Percentiles rank a stretch among this genome's conserved stretches.
Conservation (phyloP, 371 early-diverging fungal species). For the Phascolomyces articulosus region DNA sequence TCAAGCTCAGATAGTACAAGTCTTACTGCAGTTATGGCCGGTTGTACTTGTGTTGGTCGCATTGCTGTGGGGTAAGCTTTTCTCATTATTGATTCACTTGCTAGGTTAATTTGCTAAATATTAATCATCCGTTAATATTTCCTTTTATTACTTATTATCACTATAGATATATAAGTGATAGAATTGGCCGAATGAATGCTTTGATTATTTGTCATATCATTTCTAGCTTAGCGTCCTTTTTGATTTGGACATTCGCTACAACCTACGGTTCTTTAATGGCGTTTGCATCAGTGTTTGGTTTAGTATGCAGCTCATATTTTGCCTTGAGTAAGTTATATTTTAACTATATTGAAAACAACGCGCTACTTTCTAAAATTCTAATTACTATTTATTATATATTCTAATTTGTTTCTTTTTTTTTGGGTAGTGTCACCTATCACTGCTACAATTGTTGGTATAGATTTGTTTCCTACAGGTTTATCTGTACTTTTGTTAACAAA, state of each 20-base stretch:
- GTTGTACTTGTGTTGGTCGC: constrained; percentile 18
- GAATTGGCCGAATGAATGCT: constrained; percentile 18
- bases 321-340: constrained; percentile 22
- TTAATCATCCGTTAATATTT: no score
- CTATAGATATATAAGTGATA: constrained; percentile 12
- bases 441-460: constrained; percentile 34
- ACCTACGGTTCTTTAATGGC: constrained; percentile 34
- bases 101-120: not conserved
- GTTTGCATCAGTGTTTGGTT: constrained; percentile 38
- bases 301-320: constrained; percentile 42
- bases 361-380: no score
- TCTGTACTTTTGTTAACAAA: constrained; percentile 36
- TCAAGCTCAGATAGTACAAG: constrained; percentile 14
- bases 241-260: constrained; percentile 26
- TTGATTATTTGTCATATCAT: constrained; percentile 6
- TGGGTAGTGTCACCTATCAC: constrained; percentile 40
- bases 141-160: not conserved
- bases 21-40: constrained; percentile 18
- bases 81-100: no score
- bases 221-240: not conserved
- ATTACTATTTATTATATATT: not conserved
- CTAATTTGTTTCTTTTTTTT: not conserved
- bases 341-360: not conserved
- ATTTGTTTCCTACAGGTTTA: constrained; percentile 39
- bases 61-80: constrained; percentile 16